Percentiles rank a stretch among this genome's conserved stretches.
Conservation (phyloP, 257 asterid species). For the Haberlea rhodopensis region DNA sequence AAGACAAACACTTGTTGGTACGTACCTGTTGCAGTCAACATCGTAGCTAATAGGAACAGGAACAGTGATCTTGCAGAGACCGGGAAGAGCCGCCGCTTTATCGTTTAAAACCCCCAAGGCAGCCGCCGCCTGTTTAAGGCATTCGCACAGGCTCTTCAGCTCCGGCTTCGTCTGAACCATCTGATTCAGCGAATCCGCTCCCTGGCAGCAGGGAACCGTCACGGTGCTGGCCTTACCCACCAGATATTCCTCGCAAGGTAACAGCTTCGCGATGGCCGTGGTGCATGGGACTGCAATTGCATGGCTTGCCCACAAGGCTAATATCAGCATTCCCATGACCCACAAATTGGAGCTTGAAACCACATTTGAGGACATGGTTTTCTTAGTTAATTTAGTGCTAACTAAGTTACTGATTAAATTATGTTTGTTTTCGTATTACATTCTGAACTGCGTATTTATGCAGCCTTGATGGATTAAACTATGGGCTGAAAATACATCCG, state of each 20-base stretch:
- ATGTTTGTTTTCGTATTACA: no score
- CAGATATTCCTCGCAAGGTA: slow-evolving; percentile 32
- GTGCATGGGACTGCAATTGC: slow-evolving; percentile 5
- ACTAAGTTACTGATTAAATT: no score
- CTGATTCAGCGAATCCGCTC: slow-evolving; percentile 22
- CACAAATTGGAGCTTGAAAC: neutral
- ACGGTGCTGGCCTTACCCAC: neutral
- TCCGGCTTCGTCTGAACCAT: slow-evolving; percentile 5
- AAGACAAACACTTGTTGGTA: no score
- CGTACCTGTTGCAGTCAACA: slow-evolving; percentile 30
- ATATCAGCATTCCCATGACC: slow-evolving; percentile 4
- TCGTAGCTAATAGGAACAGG: slow-evolving; percentile 33
- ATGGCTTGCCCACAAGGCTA: neutral
- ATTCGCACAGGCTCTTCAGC: slow-evolving; percentile 23
- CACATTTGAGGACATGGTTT: neutral
- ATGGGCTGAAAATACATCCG: slow-evolving; percentile 10
- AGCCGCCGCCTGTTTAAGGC: slow-evolving; percentile 26
- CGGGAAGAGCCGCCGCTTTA: slow-evolving; percentile 25
- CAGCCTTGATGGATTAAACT: neutral
- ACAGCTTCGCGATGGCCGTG: slow-evolving; percentile 18
- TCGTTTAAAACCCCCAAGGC: slow-evolving; percentile 6
- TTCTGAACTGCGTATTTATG: slow-evolving; percentile 2
- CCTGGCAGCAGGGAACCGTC: slow-evolving; percentile 32
- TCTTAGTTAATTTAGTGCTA: no score
- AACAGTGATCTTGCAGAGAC: slow-evolving; percentile 28